Base-by-base conservation (phyloP, 2,329 filamentous ascomycete species). In the Myriosclerotinia curreyana region DNA sequence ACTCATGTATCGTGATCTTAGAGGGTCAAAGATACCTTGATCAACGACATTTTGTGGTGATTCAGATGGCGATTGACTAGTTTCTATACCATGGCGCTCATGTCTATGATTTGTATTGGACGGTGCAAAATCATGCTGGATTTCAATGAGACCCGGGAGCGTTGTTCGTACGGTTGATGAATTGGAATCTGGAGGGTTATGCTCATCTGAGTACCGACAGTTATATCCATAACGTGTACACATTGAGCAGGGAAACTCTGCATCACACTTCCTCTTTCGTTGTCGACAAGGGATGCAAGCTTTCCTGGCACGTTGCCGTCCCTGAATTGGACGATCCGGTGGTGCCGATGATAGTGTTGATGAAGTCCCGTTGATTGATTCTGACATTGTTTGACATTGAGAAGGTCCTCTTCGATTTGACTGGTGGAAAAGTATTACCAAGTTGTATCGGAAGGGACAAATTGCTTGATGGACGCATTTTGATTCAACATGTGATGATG, bases 211-310 rank as follows among this genome's bases (percentile, higher is more conserved):
- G 20, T 68, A 71, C 46, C 68, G 65, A 44, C 69, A 72, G 58
- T 67, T 49, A 36, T 72, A 71, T 8, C 67, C 69, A 58, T 69
- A 69, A 14, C 64, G 66, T 9, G 65, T 65, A 50, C 71, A 71
- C 66, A 69, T 69, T 7, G 67, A 68, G 49, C 71, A 71, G 2
- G 71, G 71, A 49, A 65, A 63, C 17, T 68, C 63, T 25, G 62
- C 66, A 60, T 72, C 66, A 60, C 71, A 71, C 64, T 71, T 71
- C 14, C 71, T 58, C 53, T 71, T 71, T 40, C 71, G 67, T 52
- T 69, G 67, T 1, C 70, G 65, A 52, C 72, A 70, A 25, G 72
- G 66, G 31, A 70, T 38, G 52, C 70, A 71, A 20, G 68, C 70
- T 64, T 68, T 71, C 2, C 69, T 52, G 0, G 69, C 68, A 42